Evolutionary conservation across 169 alveolate genomes (phyloP).

Genomic region (Plasmodium berghei): DNA sequence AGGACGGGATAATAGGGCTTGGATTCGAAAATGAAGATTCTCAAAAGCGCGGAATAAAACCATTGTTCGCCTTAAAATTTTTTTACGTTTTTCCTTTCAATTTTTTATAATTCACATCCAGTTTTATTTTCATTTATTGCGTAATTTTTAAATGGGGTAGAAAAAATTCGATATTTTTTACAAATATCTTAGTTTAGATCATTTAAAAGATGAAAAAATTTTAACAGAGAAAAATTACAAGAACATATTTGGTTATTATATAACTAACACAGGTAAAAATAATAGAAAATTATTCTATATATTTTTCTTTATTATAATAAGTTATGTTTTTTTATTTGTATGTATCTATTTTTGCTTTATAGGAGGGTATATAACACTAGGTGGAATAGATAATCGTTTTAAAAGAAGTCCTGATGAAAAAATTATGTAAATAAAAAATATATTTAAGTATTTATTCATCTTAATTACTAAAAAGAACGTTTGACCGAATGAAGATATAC

Average conservation of each 20-base stretch:
- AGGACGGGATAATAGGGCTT: constrained; percentile 87
- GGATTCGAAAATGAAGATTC: constrained; percentile 85
- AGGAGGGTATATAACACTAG: constrained; percentile 85
- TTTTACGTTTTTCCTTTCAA: not conserved
- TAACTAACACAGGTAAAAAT: constrained; percentile 29
- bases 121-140: not conserved
- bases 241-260: constrained; percentile 61
- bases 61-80: constrained; percentile 73
- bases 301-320: not conserved
- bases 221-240: constrained; percentile 35
- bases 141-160: not conserved
- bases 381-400: constrained; percentile 82
- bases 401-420: constrained; percentile 82
- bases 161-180: not conserved
- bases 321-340: constrained; percentile 1
- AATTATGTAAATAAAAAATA: constrained; percentile 32
- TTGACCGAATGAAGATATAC: not conserved
- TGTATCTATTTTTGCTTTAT: not conserved
- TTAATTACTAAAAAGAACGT: constrained; percentile 25
- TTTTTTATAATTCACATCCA: not conserved
- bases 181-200: constrained; percentile 37
- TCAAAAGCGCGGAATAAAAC: constrained; percentile 79
- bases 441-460: not conserved
- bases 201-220: constrained; percentile 28
- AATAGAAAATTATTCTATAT: not conserved